A percentile compares a stretch with the other conserved stretches of the same genome.
phyloP scores from a whole-genome alignment of 2,329 filamentous ascomycete genomes.

The Alternaria arbusti region DNA sequence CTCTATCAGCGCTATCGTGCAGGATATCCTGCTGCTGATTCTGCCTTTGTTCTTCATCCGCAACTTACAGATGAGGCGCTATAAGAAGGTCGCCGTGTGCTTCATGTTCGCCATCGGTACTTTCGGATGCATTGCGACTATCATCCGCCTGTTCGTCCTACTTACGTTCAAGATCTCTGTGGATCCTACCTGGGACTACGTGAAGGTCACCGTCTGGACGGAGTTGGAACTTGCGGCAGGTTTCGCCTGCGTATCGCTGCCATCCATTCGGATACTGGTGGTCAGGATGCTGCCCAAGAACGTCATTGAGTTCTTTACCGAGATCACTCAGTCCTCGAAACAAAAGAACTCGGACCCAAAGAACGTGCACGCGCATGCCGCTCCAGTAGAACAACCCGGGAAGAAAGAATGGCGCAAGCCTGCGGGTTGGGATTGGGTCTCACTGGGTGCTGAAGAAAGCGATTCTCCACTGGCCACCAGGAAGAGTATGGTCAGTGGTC shows the following conservation, averaged over 20 bases:
- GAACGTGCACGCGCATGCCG: not conserved
- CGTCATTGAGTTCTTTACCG: conserved; percentile 15
- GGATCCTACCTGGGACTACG: conserved; percentile 39
- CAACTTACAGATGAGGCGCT: conserved; percentile 29
- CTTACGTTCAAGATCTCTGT: conserved; percentile 29
- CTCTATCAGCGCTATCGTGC: conserved; percentile 28
- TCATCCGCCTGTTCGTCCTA: conserved; percentile 31
- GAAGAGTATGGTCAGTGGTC: conserved; percentile 12
- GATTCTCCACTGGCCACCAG: not conserved
- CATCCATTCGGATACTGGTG: conserved; percentile 30
- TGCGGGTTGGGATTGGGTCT: conserved; percentile 11
- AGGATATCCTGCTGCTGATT: conserved; percentile 34
- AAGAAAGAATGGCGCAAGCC: conserved; percentile 15
- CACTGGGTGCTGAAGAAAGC: not conserved
- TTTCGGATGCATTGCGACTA: conserved; percentile 36
- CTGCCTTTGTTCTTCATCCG: conserved; percentile 30
- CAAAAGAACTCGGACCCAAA: not conserved
- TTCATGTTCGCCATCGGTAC: conserved; percentile 37
- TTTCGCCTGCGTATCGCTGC: conserved; percentile 32
- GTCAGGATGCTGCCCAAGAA: conserved; percentile 14
- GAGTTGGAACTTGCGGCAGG: conserved; percentile 32
- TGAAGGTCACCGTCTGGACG: conserved; percentile 31
- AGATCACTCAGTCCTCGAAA: conserved; percentile 10
- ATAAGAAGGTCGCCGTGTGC: conserved; percentile 28
- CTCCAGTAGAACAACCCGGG: not conserved